phyloP scores from a whole-genome alignment of 2,329 filamentous ascomycete genomes.

The Colletotrichum sp. region DNA sequence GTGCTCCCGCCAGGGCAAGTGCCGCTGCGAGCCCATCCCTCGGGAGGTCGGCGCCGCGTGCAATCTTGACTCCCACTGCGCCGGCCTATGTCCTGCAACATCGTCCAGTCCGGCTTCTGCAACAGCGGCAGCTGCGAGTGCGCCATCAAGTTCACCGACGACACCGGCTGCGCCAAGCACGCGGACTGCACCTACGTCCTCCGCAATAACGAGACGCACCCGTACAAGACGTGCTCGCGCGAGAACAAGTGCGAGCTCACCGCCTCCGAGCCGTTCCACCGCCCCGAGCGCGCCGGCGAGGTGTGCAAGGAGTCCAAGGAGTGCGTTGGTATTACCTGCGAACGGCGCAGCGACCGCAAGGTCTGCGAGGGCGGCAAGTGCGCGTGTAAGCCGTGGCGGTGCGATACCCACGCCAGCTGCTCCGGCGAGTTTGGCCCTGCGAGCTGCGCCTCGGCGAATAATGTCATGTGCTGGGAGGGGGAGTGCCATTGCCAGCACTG shows the following conservation, averaged over 20 bases:
- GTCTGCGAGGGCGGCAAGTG: not conserved
- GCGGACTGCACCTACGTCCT: not conserved
- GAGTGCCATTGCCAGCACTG: not conserved
- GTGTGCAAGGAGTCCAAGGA: not conserved
- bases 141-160: not conserved
- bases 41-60: not conserved
- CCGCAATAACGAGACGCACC: not conserved
- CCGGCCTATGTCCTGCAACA: not conserved
- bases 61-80: not conserved
- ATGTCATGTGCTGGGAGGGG: not conserved
- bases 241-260: not conserved
- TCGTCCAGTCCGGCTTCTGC: not conserved
- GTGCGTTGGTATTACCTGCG: not conserved
- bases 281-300: not conserved
- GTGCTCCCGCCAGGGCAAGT: not conserved
- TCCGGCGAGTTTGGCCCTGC: not conserved
- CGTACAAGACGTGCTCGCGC: not conserved
- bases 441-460: not conserved
- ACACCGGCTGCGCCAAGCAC: not conserved
- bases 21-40: not conserved
- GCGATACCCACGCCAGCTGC: not conserved
- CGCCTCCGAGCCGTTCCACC: not conserved
- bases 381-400: not conserved
- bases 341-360: not conserved
- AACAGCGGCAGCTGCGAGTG: not conserved